These are phyloP conservation scores for Millerozyma miso DNA, from an alignment of 805 yeast genomes.

Conservation along the genomic window DNA sequence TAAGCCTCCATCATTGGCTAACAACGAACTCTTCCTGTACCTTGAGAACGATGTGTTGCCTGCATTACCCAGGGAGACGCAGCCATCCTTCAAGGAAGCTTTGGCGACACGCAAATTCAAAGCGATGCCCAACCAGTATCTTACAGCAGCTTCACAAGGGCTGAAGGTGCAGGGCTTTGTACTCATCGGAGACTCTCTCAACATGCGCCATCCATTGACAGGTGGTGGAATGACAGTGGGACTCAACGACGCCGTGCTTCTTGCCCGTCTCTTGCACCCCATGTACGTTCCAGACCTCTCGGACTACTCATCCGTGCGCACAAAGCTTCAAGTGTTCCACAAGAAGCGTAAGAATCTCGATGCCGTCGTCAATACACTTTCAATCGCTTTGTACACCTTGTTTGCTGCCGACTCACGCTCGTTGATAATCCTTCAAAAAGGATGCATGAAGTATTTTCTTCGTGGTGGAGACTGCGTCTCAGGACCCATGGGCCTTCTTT, in stretches of 20 bases:
- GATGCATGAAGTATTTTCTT: constrained; percentile 84
- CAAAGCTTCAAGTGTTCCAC: constrained; percentile 65
- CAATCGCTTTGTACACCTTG: constrained; percentile 83
- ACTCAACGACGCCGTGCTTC: constrained; percentile 71
- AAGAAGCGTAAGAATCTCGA: constrained; percentile 72
- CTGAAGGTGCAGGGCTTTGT: constrained; percentile 58
- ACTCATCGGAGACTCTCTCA: constrained; percentile 87
- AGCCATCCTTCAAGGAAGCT: constrained; percentile 68
- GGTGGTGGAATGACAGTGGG: constrained; percentile 99
- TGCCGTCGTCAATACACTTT: constrained; percentile 82
- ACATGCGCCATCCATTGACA: constrained; percentile 97
- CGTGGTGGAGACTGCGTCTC: constrained; percentile 76
- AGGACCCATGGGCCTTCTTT: constrained; percentile 77
- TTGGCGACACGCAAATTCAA: constrained; percentile 53
- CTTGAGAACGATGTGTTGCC: constrained; percentile 59
- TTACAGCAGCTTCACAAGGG: constrained; percentile 70
- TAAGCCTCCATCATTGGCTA: constrained; percentile 62
- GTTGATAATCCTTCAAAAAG: constrained; percentile 68
- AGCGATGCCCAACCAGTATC: constrained; percentile 90
- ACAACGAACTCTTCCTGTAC: constrained; percentile 57
- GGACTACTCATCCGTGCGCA: constrained; percentile 54
- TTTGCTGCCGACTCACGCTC: constrained; percentile 80
- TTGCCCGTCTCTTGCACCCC: constrained; percentile 61
- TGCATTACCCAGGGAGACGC: constrained; percentile 57
- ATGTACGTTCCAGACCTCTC: constrained; percentile 48